Conservation (phyloP, 306 rosid genomes). For the Cucurbita ficifolia region DNA sequence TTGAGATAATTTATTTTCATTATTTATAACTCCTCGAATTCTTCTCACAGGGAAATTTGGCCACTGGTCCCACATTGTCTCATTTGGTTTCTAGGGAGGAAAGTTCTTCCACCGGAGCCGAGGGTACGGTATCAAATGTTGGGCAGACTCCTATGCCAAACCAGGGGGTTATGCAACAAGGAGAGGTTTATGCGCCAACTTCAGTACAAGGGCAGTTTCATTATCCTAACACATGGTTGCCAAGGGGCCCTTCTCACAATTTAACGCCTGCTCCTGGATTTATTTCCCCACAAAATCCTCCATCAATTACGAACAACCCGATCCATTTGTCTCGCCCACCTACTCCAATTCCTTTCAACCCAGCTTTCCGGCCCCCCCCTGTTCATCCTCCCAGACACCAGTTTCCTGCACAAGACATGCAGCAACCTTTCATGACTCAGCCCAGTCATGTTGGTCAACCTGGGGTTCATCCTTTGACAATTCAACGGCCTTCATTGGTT, state of each 20-base stretch:
- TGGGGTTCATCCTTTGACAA: constrained; percentile 27
- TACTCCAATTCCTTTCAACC: constrained; percentile 23
- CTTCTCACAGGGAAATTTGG: constrained; percentile 50
- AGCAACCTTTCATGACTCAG: constrained; percentile 36
- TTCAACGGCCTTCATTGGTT: constrained; percentile 27
- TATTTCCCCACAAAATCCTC: constrained; percentile 27
- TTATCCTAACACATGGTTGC: constrained; percentile 45
- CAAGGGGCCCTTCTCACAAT: constrained; percentile 25
- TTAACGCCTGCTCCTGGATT: constrained; percentile 25
- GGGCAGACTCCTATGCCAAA: constrained; percentile 21
- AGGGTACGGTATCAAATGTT: constrained; percentile 19
- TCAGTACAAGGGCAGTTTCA: constrained; percentile 30
- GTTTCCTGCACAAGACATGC: constrained; percentile 26
- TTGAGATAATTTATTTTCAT: background rate
- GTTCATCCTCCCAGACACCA: constrained; percentile 25
- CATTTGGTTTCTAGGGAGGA: constrained; percentile 23
- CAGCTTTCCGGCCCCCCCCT: constrained; percentile 26
- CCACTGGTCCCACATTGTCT: constrained; percentile 28
- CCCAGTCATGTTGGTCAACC: constrained; percentile 26
- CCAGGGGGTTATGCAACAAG: constrained; percentile 31
- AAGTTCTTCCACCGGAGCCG: constrained; percentile 21
- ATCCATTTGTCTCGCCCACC: constrained; percentile 35
- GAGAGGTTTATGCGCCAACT: constrained; percentile 21
- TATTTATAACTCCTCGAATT: background rate
- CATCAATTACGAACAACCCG: constrained; percentile 15